Evolutionary conservation across 495 filamentous ascomycete genomes (phyloP).

Genomic region (Symbiotaphrina buchneri): DNA sequence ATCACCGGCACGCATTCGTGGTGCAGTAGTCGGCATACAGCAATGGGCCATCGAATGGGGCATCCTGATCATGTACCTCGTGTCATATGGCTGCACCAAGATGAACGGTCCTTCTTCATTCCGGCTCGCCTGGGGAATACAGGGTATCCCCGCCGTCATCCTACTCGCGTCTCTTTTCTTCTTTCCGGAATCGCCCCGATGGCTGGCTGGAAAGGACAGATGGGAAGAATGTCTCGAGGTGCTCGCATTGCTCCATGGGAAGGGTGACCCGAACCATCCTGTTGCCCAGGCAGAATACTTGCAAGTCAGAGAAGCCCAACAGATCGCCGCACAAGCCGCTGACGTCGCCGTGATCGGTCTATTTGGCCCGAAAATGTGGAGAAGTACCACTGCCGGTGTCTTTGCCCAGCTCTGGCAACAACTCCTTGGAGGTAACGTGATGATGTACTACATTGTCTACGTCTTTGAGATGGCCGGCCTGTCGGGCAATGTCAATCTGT

Average conservation of each 20-base stretch:
- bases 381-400: slow-evolving; percentile 48
- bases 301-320: slow-evolving; percentile 41
- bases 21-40: slow-evolving; percentile 49
- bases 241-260: slow-evolving; percentile 42
- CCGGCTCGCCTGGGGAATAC: slow-evolving; percentile 53
- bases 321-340: slow-evolving; percentile 36
- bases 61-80: slow-evolving; percentile 43
- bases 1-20: slow-evolving; percentile 55
- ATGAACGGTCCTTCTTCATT: slow-evolving; percentile 35
- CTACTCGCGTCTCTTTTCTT: slow-evolving; percentile 46
- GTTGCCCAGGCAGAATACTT: slow-evolving; percentile 40
- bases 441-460: slow-evolving; percentile 58
- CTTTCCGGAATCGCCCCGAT: slow-evolving; percentile 50
- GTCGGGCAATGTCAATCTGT: too few relatives aligned
- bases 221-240: slow-evolving; percentile 48
- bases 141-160: slow-evolving; percentile 45
- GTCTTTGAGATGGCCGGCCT: slow-evolving; percentile 46
- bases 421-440: slow-evolving; percentile 56
- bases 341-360: slow-evolving; percentile 32
- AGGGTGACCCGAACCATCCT: slow-evolving; percentile 32
- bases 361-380: slow-evolving; percentile 35
- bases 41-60: slow-evolving; percentile 67
- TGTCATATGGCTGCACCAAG: slow-evolving; percentile 46
- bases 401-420: slow-evolving; percentile 59
- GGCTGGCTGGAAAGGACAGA: slow-evolving; percentile 51